Base-by-base conservation (phyloP, 2,329 filamentous ascomycete genomes). In the Neoarthrinium moseri region DNA sequence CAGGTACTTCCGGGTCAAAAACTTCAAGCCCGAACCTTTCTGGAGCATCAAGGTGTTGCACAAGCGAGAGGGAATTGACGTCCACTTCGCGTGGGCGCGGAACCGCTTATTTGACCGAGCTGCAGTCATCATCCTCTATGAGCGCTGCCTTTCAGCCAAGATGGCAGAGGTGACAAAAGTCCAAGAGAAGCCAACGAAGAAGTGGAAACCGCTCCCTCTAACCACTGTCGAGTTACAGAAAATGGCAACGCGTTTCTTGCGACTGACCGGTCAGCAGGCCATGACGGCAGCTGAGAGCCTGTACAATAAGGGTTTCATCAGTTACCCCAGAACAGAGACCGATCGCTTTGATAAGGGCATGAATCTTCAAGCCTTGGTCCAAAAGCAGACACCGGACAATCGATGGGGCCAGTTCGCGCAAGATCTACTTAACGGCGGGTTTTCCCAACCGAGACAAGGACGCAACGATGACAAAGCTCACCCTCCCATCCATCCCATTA, bases 181-280 rank as follows among this genome's bases (percentile, higher is more conserved):
- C 45, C 83, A 89, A 54, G 89, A 91, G 61, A 96, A 95, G 62
- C 89, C 91, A 2, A 95, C 91, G 1, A 91, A 85, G 59, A 96
- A 95, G 68, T 96, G 87, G 86, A 92, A 92, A 58, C 94, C 94
- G 0, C 69, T 99, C 11, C 94, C 94, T 4, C 73, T 99, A 53
- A 99, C 94, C 0, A 99, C 94, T 0, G 91, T 99, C 17, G 94
- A 97, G 64, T 73, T 99, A 17, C 94, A 99, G 62, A 99, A 97
- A 69, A 92, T 91, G 69, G 92, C 94, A 11, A 96, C 89, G 53
- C 80, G 84, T 22, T 90, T 95, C 58, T 77, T 99, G 20, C 83
- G 84, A n/a, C 89, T 99, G 84, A 90, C 85, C 52, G 91, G 91
- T 70, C 87, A 95, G 56, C 80, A 86, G 49, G 89, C 95, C 35